Conservation (phyloP, 163 green algal genomes). For the Scenedesmus sp. region DNA sequence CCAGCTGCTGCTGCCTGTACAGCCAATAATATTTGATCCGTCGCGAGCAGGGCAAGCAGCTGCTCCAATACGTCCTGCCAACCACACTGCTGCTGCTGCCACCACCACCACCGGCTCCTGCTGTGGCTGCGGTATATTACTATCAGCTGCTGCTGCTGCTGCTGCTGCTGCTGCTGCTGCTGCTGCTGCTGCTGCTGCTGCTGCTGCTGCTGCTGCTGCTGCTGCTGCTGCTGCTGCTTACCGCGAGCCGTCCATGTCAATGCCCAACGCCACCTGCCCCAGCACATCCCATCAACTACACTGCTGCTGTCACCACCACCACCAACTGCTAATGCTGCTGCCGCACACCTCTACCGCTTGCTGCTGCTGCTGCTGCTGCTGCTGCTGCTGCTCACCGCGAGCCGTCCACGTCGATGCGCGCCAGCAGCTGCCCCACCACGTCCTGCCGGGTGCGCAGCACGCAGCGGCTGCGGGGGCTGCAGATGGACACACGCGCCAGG, state of each 20-base stretch:
- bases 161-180: not conserved
- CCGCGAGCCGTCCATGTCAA: conserved; percentile 36
- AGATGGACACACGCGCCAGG: conserved; percentile 67
- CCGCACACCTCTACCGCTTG: not conserved
- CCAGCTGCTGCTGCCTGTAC: not conserved
- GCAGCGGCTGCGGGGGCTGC: conserved; percentile 67
- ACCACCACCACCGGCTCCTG: too few relatives aligned
- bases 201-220: not conserved
- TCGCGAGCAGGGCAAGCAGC: too few relatives aligned
- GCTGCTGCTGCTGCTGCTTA: not conserved
- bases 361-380: not conserved
- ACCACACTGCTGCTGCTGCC: too few relatives aligned
- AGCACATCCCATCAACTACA: conserved; percentile 19
- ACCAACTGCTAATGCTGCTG: not conserved
- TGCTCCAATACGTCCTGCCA: too few relatives aligned
- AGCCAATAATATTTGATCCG: not conserved
- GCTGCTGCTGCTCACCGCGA: not conserved
- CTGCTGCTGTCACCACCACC: too few relatives aligned
- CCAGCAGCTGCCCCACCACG: conserved; percentile 53
- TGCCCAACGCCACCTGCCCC: conserved; percentile 44
- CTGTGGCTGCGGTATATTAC: too few relatives aligned
- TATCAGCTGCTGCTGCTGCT: not conserved
- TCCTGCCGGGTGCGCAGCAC: conserved; percentile 57
- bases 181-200: not conserved
- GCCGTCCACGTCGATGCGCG: conserved; percentile 40